Conservation (phyloP, 331 rosid species). For the Arachis monticola region DNA sequence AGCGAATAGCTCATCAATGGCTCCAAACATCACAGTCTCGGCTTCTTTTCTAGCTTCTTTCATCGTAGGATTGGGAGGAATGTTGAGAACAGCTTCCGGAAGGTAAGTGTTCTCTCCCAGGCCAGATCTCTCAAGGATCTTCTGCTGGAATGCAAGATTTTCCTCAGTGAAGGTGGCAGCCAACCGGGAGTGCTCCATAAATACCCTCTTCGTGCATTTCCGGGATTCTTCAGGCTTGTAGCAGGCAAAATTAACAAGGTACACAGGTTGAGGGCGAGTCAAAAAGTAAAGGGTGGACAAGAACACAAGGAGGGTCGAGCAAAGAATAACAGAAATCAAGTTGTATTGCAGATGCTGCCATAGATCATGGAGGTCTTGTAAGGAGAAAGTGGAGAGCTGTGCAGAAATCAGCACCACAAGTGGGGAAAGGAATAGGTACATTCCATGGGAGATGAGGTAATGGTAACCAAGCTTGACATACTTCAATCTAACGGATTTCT, state of each 20-base stretch:
- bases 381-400: conserved; percentile 52
- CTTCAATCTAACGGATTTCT: conserved; percentile 80
- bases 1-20: conserved; percentile 53
- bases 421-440: conserved; percentile 67
- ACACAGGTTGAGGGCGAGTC: conserved; percentile 51
- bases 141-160: conserved; percentile 56
- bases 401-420: conserved; percentile 35
- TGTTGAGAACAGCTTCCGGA: conserved; percentile 57
- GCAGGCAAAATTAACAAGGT: conserved; percentile 64
- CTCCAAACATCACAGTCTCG: conserved; percentile 61
- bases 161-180: conserved; percentile 51
- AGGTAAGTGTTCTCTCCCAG: conserved; percentile 61
- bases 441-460: conserved; percentile 85
- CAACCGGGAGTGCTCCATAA: conserved; percentile 49
- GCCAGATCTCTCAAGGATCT: conserved; percentile 61
- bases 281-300: conserved; percentile 51
- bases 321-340: conserved; percentile 48
- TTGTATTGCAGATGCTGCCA: conserved; percentile 55
- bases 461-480: conserved; percentile 98
- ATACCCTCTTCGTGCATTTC: conserved; percentile 49
- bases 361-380: conserved; percentile 51
- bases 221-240: conserved; percentile 59
- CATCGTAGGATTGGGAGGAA: conserved; percentile 60
- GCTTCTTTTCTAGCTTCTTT: conserved; percentile 66
- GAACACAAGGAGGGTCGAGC: conserved; percentile 51